Conservation (phyloP, 2,329 filamentous ascomycete species). For the Cercospora brassicicola region DNA sequence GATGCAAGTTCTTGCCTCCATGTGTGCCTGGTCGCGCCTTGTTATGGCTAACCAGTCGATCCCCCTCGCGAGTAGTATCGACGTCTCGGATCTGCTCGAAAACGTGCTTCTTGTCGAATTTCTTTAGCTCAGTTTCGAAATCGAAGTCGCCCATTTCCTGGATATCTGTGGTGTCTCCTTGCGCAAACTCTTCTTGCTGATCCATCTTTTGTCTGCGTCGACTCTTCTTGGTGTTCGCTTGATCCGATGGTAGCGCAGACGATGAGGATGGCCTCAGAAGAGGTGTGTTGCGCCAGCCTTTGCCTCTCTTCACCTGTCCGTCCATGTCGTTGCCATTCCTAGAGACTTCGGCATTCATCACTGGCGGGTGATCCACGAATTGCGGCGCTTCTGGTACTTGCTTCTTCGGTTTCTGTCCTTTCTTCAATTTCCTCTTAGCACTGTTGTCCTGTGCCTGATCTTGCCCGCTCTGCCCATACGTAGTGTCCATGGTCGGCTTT, state of each 20-base stretch:
- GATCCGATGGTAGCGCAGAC: conserved; percentile 40
- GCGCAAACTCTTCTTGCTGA: conserved; percentile 80
- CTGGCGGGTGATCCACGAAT: conserved; percentile 32
- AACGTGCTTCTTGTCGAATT: conserved; percentile 89
- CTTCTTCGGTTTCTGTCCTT: conserved; percentile 47
- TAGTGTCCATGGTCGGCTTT: conserved; percentile 12
- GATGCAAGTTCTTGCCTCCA: conserved; percentile 83
- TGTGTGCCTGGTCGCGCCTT: conserved; percentile 57
- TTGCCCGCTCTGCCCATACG: conserved; percentile 12
- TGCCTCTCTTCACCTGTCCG: conserved; percentile 50
- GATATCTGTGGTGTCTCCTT: conserved; percentile 91
- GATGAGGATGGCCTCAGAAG: conserved; percentile 62
- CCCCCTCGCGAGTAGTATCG: conserved; percentile 83
- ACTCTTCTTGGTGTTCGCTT: conserved; percentile 34
- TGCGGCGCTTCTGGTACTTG: conserved; percentile 18
- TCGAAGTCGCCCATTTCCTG: conserved; percentile 94
- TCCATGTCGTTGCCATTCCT: conserved; percentile 43
- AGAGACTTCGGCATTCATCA: conserved; percentile 40
- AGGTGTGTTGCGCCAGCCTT: conserved; percentile 68
- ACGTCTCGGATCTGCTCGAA: conserved; percentile 91
- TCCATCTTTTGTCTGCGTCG: conserved; percentile 54
- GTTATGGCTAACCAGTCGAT: conserved; percentile 88
- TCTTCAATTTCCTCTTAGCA: conserved; percentile 49
- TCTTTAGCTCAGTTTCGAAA: conserved; percentile 83
- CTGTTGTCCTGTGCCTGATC: conserved; percentile 34